Evolutionary conservation across 371 early-diverging fungal species (phyloP).

Genomic region (Mortierella sp.): DNA sequence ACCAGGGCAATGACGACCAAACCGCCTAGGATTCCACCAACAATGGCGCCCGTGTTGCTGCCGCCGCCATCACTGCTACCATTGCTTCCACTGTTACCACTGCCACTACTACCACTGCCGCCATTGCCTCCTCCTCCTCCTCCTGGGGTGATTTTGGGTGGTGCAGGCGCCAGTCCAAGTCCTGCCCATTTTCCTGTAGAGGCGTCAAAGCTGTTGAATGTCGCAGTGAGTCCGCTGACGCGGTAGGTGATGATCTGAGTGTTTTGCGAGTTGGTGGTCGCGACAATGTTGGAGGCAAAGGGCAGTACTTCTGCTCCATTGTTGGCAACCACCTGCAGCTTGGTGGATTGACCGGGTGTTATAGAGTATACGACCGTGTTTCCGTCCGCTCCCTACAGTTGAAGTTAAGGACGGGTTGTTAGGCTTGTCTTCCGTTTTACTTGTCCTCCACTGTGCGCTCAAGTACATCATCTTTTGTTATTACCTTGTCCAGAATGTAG

Average conservation of each 20-base stretch:
- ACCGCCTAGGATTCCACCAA: conserved; percentile 49
- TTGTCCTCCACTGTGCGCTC: no score
- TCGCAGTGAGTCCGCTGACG: background rate
- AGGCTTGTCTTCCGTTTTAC: no score
- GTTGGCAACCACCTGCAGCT: conserved; percentile 21
- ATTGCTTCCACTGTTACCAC: background rate
- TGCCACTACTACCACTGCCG: background rate
- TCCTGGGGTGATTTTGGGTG: background rate
- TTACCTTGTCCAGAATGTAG: conserved; percentile 47
- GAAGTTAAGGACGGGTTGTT: background rate
- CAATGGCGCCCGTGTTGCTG: conserved; percentile 28
- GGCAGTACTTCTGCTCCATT: conserved; percentile 31
- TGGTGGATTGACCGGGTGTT: conserved; percentile 26
- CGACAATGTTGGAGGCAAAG: conserved; percentile 26
- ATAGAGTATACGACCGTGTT: conserved; percentile 32
- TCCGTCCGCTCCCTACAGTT: conserved; percentile 29
- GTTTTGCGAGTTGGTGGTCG: conserved; percentile 13
- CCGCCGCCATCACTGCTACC: background rate
- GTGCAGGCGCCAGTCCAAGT: conserved; percentile 21
- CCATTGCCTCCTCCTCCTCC: no score
- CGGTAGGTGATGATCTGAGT: conserved; percentile 37
- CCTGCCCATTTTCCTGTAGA: conserved; percentile 32
- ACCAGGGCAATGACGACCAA: conserved; percentile 37
- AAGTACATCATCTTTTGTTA: background rate
- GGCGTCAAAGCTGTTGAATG: conserved; percentile 39